Evolutionary conservation across 1,284 basidiomycete genomes (phyloP).

Genomic region (Cutaneotrichosporon sp.): DNA sequence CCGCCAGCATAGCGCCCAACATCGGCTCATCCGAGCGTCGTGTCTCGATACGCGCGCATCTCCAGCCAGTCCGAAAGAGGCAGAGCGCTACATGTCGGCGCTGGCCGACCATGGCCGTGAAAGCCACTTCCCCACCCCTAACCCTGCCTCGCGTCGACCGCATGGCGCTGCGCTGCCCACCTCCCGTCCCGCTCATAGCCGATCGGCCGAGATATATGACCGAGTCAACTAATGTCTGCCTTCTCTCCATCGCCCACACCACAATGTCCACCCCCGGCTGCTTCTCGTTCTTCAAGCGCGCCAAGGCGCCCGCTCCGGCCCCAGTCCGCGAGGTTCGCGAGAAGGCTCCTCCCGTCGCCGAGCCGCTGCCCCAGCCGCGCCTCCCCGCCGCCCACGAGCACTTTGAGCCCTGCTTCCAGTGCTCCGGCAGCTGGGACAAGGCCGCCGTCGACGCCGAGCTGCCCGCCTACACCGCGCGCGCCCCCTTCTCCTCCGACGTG

Average conservation of each 20-base stretch:
- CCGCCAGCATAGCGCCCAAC: too few species aligned
- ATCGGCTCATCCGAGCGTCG: too few species aligned
- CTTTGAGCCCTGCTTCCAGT: constrained; percentile 7
- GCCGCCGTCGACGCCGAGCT: constrained; percentile 1
- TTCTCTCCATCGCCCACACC: too few species aligned
- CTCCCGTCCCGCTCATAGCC: too few species aligned
- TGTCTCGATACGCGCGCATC: too few species aligned
- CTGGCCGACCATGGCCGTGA: too few species aligned
- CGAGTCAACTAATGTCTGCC: background rate
- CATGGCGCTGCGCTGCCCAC: too few species aligned
- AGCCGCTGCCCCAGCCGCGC: background rate
- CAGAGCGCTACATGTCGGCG: too few species aligned
- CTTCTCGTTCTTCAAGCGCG: constrained; percentile 5
- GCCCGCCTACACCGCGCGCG: constrained; percentile 1
- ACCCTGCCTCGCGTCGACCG: too few species aligned
- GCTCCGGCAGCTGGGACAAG: background rate
- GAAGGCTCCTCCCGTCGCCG: background rate
- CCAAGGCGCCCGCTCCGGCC: background rate
- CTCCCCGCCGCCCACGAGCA: constrained; percentile 5
- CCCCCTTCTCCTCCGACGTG: background rate
- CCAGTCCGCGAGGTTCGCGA: background rate
- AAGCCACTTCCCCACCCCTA: too few species aligned
- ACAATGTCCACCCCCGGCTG: constrained; percentile 6
- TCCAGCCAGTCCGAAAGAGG: too few species aligned
- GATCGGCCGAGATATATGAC: background rate